phyloP scores from a whole-genome alignment of 129 eudicot species.

The Flaveria brownii region DNA sequence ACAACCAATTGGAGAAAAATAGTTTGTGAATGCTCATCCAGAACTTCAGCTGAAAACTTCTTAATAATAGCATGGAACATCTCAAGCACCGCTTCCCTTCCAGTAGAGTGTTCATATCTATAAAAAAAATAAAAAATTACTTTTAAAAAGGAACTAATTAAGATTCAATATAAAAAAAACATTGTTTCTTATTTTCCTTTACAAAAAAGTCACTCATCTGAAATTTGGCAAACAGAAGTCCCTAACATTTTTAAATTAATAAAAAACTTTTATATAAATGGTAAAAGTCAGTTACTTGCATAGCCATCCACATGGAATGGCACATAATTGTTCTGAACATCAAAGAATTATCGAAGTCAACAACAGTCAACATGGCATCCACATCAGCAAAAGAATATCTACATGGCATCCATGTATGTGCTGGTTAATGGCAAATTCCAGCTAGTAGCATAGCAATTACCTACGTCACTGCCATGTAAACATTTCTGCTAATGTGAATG shows the following conservation, averaged over 20 bases:
- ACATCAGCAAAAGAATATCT: neutral
- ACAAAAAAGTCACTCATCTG: neutral
- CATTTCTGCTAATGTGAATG: neutral
- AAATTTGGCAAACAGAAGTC: neutral
- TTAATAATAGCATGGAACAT: slow-evolving; percentile 70
- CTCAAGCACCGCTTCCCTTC: slow-evolving; percentile 87
- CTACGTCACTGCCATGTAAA: too few species aligned
- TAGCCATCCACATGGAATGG: neutral
- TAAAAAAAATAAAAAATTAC: slow-evolving; percentile 5
- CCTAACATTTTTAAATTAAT: neutral
- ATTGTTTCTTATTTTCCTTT: neutral
- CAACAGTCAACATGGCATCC: neutral
- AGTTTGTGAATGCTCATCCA: slow-evolving; percentile 51
- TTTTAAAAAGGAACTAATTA: neutral
- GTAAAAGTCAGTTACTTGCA: neutral
- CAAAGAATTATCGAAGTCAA: neutral
- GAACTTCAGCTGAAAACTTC: slow-evolving; percentile 50
- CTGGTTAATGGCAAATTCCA: neutral
- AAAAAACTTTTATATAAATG: neutral
- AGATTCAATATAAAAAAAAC: neutral
- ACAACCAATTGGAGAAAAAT: slow-evolving; percentile 57
- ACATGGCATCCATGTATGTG: neutral
- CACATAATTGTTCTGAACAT: neutral
- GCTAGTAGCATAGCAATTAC: too few species aligned
- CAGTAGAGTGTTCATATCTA: slow-evolving; percentile 80